These are phyloP conservation scores for Lactifluus volemus DNA, from an alignment of 768 basidiomycete species.

Conservation along the genomic window DNA sequence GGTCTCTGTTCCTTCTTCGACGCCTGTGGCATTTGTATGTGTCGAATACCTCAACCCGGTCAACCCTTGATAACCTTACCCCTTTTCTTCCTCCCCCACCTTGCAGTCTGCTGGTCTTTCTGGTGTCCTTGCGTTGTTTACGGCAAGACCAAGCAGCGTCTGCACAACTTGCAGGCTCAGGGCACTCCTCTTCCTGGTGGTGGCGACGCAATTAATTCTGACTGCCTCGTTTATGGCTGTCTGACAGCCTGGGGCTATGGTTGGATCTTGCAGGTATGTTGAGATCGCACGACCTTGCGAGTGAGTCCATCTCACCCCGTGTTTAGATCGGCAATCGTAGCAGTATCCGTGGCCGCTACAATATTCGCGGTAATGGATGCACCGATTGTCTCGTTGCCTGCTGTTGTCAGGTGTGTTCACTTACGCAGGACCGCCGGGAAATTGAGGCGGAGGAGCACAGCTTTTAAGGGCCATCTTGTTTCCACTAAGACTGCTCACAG, in stretches of 20 bases:
- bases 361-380: background rate
- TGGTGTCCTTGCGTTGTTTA: constrained; percentile 38
- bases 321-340: background rate
- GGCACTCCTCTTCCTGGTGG: constrained; percentile 26
- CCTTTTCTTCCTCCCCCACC: no score
- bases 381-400: background rate
- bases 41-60: background rate
- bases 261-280: background rate
- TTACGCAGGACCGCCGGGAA: background rate
- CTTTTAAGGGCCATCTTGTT: background rate
- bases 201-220: background rate
- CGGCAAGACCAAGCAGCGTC: constrained; percentile 32
- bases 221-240: background rate
- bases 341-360: background rate
- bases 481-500: background rate
- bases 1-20: constrained; percentile 23
- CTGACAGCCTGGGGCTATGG: background rate
- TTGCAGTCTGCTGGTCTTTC: background rate
- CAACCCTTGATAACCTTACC: background rate
- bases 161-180: constrained; percentile 29
- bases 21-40: background rate
- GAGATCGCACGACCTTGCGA: background rate
- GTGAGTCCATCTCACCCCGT: background rate
- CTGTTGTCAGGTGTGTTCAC: background rate
- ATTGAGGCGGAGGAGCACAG: background rate